Evolutionary conservation across 1,284 basidiomycete species (phyloP), one percentile per base, ranked within the genome.

Genomic region (Melampsora larici-populina): DNA sequence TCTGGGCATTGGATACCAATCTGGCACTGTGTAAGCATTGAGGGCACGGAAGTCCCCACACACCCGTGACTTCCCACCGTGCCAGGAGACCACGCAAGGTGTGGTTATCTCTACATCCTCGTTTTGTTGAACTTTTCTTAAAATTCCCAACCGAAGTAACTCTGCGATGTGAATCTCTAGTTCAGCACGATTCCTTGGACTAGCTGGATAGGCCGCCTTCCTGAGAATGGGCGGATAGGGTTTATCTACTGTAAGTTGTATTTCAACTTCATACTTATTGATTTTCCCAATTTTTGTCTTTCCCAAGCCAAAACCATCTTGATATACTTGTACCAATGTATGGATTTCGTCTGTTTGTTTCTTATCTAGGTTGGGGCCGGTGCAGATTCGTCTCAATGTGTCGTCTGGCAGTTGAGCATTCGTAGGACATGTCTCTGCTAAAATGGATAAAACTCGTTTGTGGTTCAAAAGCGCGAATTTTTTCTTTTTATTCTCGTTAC

Each of bases 131-230:
- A n/a, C n/a, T n/a, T n/a, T n/a, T n/a, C n/a, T n/a, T n/a, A n/a
- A n/a, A n/a, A n/a, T n/a, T n/a, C n/a, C n/a, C n/a, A n/a, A n/a
- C n/a, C n/a, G n/a, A n/a, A n/a, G n/a, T n/a, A n/a, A n/a, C n/a
- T n/a, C n/a, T n/a, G n/a, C n/a, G n/a, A n/a, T n/a, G n/a, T n/a
- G n/a, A n/a, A n/a, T n/a, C n/a, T n/a, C n/a, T n/a, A n/a, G n/a
- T n/a, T n/a, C n/a, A n/a, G n/a, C n/a, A n/a, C n/a, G n/a, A n/a
- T n/a, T n/a, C n/a, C n/a, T n/a, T n/a, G n/a, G n/a, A n/a, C n/a
- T n/a, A n/a, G 70, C 70, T 5, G 68, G 62, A 24, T 64, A 70
- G 55, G 68, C 40, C n/a, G 43, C 5, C 55, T 55, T 70, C 18
- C 49, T 48, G 7, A 70, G 33, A 31, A 33, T 17, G 5, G 46